Evolutionary conservation across 2,329 filamentous ascomycete species (phyloP), one percentile per base, ranked within the genome.

Genomic region (Cladosporium oxysporum): DNA sequence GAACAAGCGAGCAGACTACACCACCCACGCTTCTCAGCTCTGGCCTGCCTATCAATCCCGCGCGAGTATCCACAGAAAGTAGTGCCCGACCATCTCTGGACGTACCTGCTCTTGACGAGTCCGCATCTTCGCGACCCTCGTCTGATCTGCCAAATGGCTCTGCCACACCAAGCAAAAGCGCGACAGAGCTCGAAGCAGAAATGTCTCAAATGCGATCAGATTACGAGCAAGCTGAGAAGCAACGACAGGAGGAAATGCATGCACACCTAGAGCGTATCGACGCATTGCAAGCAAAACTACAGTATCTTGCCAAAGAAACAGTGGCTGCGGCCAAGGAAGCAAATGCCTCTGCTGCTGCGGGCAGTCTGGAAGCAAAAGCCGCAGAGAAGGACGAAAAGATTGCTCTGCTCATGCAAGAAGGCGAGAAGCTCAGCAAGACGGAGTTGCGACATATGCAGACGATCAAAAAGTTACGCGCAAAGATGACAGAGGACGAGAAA

Each of bases 381-480:
- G 91, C 92, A 1, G 93, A 96, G 73, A 96, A 93, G 75, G 93
- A 98, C 72, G 89, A 94, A 72, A 91, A 91, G 76, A 96, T 98
- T 72, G 92, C 93, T 2, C 81, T 93, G 57, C 82, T 99, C 14
- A 91, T 99, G 83, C 90, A 96, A 71, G 95, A 99, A 80, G 95
- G 96, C 0, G 91, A 95, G 72, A 93, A 90, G 70, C 83, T 98
- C 10, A 93, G 92, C 1, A 91, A 90, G 71, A 91, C 87, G 0
- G 95, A 99, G 76, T 87, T 97, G 77, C 92, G 93, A 74, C 89
- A 96, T 69, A 84, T 94, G 67, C 87, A 87, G 6, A 89, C 90
- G 4, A 91, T 98, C 72, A 96, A 95, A 78, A 93, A 92, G 74
- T 79, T 98, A 66, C 83, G 85, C 16, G 76, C 81, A 58, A 84